These are phyloP conservation scores for Nepenthes gracilis DNA, from an alignment of 148 eudicot species.

Conservation along the genomic window DNA sequence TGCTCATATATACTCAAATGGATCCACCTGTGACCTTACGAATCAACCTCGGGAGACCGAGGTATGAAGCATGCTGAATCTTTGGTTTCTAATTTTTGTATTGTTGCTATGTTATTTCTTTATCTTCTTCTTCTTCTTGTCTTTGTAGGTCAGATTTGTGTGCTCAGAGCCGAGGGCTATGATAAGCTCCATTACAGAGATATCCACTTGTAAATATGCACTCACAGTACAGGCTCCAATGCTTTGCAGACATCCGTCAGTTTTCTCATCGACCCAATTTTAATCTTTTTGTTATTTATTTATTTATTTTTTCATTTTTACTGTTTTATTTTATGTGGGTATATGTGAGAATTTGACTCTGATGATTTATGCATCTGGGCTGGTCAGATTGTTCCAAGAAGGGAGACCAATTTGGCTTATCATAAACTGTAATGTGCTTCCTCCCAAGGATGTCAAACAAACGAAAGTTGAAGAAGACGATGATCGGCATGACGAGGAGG, in stretches of 20 bases:
- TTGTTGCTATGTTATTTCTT: constrained; percentile 7
- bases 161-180: constrained; percentile 87
- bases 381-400: constrained; percentile 78
- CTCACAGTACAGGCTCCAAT: constrained; percentile 71
- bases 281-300: not conserved
- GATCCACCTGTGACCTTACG: constrained; percentile 85
- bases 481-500: constrained; percentile 22
- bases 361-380: not conserved
- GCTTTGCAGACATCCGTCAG: constrained; percentile 93
- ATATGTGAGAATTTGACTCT: not conserved
- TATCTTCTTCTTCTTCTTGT: not conserved
- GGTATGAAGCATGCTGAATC: constrained; percentile 20
- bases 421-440: constrained; percentile 65
- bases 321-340: not conserved
- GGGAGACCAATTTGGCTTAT: constrained; percentile 83
- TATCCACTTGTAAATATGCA: constrained; percentile 95
- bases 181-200: constrained; percentile 83
- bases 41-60: constrained; percentile 82
- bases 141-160: constrained; percentile 75
- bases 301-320: not conserved
- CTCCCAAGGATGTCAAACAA: constrained; percentile 44
- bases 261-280: constrained; percentile 11
- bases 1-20: constrained; percentile 74
- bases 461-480: constrained; percentile 23
- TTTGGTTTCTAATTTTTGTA: not conserved